A percentile compares a stretch with the other conserved stretches of the same genome.
These are phyloP conservation scores for Ilex paraguariensis DNA, from an alignment of 305 asterid genomes.

Conservation along the genomic window DNA sequence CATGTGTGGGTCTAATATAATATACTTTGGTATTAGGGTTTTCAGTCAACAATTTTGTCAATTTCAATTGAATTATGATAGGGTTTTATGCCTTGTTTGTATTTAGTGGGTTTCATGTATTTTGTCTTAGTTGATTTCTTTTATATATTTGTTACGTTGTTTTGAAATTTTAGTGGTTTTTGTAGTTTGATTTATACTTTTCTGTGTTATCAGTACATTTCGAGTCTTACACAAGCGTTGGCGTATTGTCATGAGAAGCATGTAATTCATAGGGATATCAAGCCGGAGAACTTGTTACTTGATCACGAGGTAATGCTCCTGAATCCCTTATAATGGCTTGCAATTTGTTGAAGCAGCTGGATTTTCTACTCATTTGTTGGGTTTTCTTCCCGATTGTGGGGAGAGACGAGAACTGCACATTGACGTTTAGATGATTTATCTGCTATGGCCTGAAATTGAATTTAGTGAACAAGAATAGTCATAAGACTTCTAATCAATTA, in stretches of 20 bases:
- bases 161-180: constrained; percentile 16
- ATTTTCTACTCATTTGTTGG: too few species aligned
- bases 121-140: neutral
- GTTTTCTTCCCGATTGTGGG: too few species aligned
- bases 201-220: constrained; percentile 39
- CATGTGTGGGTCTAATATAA: neutral
- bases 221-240: constrained; percentile 83
- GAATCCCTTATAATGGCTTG: neutral
- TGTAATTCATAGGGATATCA: constrained; percentile 95
- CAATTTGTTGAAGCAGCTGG: too few species aligned
- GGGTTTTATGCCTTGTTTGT: neutral
- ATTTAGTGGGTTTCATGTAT: neutral
- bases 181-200: neutral
- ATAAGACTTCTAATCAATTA: too few species aligned
- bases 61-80: neutral
- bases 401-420: too few species aligned
- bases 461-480: too few species aligned
- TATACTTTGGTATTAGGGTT: neutral
- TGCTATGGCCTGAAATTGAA: too few species aligned
- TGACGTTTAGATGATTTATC: too few species aligned
- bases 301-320: constrained; percentile 76
- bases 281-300: constrained; percentile 88
- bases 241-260: constrained; percentile 80
- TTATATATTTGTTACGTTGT: constrained; percentile 2
- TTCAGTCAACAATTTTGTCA: too few species aligned